Percentiles rank a stretch among this genome's conserved stretches.
Conservation (phyloP, 176 grass and related monocot genomes). For the Oryza meyeriana region DNA sequence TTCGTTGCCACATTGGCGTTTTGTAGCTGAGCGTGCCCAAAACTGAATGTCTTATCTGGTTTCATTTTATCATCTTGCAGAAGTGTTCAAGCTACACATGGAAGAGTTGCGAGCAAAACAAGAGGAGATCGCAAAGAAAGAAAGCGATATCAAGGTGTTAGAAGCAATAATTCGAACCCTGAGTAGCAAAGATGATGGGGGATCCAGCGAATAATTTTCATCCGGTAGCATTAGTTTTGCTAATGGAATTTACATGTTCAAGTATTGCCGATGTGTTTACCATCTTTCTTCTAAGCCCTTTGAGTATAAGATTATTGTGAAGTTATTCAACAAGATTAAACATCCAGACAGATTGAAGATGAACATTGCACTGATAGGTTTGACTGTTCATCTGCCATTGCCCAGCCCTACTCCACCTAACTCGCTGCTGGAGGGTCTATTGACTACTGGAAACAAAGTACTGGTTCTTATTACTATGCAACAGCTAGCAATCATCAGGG, state of each 20-base stretch:
- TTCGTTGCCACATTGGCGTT: background rate
- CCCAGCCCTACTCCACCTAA: background rate
- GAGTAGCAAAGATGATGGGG: slow-evolving; percentile 63
- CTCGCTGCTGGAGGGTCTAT: background rate
- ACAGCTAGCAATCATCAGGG: background rate
- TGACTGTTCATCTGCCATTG: background rate
- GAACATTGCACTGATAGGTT: slow-evolving; percentile 5
- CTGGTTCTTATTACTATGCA: background rate
- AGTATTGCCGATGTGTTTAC: background rate
- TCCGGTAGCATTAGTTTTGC: background rate
- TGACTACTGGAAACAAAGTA: background rate
- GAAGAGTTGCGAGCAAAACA: slow-evolving; percentile 84
- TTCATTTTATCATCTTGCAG: slow-evolving; percentile 31
- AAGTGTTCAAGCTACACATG: slow-evolving; percentile 92
- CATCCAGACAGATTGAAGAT: background rate
- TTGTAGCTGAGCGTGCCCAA: background rate
- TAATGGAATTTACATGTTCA: background rate
- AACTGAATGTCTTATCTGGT: slow-evolving; percentile 17
- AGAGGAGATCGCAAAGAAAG: slow-evolving; percentile 90
- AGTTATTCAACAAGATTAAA: slow-evolving; percentile 11
- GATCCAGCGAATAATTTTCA: slow-evolving; percentile 42
- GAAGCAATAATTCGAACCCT: slow-evolving; percentile 93
- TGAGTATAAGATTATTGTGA: background rate
- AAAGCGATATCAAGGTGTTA: slow-evolving; percentile 87
- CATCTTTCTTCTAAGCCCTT: background rate